Percentiles rank a stretch among this genome's conserved stretches.
phyloP scores from a whole-genome alignment of 2,329 filamentous ascomycete species.

The Sporothrix brunneoviolacea region DNA sequence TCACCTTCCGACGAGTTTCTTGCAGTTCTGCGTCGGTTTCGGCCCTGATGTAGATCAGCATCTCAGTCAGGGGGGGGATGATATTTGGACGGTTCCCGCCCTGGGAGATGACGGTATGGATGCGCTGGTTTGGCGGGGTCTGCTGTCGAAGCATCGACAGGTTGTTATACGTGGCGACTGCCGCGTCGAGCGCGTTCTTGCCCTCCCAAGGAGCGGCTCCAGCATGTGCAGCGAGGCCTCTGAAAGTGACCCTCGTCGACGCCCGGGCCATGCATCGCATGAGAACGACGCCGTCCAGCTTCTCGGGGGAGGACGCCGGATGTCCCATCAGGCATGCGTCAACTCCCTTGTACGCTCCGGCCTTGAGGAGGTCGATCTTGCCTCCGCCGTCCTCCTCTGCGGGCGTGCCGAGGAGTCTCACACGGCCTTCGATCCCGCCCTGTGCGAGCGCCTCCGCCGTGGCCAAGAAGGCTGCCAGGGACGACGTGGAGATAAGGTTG shows the following conservation, averaged over 20 bases:
- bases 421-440: no score
- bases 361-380: no score
- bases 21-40: slow-evolving; percentile 29
- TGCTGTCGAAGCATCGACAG: slow-evolving; percentile 41
- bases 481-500: no score
- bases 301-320: no score
- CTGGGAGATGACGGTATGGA: slow-evolving; percentile 41
- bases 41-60: slow-evolving; percentile 39
- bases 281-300: no score
- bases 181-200: slow-evolving; percentile 41
- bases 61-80: slow-evolving; percentile 31
- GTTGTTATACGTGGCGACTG: slow-evolving; percentile 29
- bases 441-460: no score
- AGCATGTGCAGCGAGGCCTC: slow-evolving; percentile 37
- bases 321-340: no score
- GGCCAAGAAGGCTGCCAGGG: no score
- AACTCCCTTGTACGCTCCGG: no score
- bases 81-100: slow-evolving; percentile 30
- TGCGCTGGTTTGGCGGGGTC: slow-evolving; percentile 38
- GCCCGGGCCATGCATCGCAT: no score
- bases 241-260: slow-evolving; percentile 35
- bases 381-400: no score
- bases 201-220: slow-evolving; percentile 41
- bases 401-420: no score
- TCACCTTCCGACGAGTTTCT: slow-evolving; percentile 24